A percentile compares a stretch with the other conserved stretches of the same genome.
Evolutionary conservation across 345 rosid species (phyloP).

Genomic region (Pistacia vera): DNA sequence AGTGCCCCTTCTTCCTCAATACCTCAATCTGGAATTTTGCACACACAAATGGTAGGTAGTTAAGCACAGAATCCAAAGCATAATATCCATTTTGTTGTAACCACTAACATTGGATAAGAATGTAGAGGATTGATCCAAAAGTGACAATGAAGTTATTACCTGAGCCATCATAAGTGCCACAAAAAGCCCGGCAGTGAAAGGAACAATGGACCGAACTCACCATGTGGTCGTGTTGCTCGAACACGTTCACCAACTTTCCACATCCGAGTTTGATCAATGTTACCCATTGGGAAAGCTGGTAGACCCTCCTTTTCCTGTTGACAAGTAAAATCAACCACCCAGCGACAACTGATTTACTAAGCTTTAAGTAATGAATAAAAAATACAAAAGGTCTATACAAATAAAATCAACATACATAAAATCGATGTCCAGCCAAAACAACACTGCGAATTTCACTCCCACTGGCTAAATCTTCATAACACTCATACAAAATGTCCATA

Average conservation of each 20-base stretch:
- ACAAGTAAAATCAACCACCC: not conserved
- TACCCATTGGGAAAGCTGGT: conserved; percentile 58
- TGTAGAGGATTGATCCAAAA: not conserved
- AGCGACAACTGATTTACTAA: not conserved
- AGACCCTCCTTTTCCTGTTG: conserved; percentile 50
- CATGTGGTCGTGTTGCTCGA: conserved; percentile 34
- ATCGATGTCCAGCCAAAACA: conserved; percentile 48
- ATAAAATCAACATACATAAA: conserved; percentile 30
- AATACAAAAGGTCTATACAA: not conserved
- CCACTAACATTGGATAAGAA: not conserved
- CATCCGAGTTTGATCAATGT: conserved; percentile 50
- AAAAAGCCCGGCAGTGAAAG: conserved; percentile 50
- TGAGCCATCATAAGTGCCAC: conserved; percentile 57
- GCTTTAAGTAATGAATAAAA: not conserved
- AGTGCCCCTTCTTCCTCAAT: conserved; percentile 93
- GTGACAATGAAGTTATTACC: conserved; percentile 20
- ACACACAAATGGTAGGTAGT: conserved; percentile 1
- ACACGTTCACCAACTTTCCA: conserved; percentile 53
- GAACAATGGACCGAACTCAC: conserved; percentile 44
- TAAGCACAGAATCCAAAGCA: conserved; percentile 17
- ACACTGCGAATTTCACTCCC: conserved; percentile 50
- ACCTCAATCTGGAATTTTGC: conserved; percentile 34
- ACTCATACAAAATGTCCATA: conserved; percentile 66
- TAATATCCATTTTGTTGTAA: conserved; percentile 13
- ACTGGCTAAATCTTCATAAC: conserved; percentile 50